Percentiles rank a stretch among this genome's conserved stretches.
phyloP scores from a whole-genome alignment of 2,329 filamentous ascomycete species.

The Trichoderma sp. region DNA sequence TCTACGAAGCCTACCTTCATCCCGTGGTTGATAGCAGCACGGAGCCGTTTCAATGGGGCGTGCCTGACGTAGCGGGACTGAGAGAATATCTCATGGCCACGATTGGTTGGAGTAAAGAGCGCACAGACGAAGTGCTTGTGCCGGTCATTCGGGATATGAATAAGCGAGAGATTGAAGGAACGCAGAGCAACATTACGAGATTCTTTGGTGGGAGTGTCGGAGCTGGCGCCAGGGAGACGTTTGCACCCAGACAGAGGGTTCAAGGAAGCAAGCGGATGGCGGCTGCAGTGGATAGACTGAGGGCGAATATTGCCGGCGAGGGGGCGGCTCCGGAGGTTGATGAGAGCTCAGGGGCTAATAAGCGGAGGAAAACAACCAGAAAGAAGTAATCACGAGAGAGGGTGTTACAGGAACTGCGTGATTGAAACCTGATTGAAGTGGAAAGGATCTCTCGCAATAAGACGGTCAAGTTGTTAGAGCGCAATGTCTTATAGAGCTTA shows the following conservation, averaged over 20 bases:
- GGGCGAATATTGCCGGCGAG: slow-evolving; percentile 39
- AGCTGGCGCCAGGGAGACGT: slow-evolving; percentile 64
- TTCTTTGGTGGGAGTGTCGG: slow-evolving; percentile 81
- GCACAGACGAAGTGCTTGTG: slow-evolving; percentile 92
- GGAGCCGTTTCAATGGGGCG: slow-evolving; percentile 89
- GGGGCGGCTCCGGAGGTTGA: slow-evolving; percentile 9
- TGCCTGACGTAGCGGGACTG: slow-evolving; percentile 86
- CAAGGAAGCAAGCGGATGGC: slow-evolving; percentile 74
- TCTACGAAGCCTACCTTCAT: slow-evolving; percentile 79
- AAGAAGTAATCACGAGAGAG: neutral
- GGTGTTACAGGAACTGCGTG: neutral
- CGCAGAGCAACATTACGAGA: slow-evolving; percentile 92
- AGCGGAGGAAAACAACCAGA: slow-evolving; percentile 27
- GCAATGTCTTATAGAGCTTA: neutral
- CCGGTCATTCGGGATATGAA: slow-evolving; percentile 98
- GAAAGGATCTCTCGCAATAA: neutral
- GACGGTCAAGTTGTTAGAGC: neutral
- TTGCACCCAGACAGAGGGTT: slow-evolving; percentile 67
- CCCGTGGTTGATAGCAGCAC: slow-evolving; percentile 82
- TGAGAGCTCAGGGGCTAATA: slow-evolving; percentile 15
- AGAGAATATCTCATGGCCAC: slow-evolving; percentile 85
- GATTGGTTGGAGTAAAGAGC: slow-evolving; percentile 88
- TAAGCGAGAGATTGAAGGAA: slow-evolving; percentile 80
- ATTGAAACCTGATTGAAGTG: neutral
- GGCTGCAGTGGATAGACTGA: slow-evolving; percentile 69